phyloP scores from a whole-genome alignment of 352 stramenopile genomes.

The Phytophthora tentaculata region DNA sequence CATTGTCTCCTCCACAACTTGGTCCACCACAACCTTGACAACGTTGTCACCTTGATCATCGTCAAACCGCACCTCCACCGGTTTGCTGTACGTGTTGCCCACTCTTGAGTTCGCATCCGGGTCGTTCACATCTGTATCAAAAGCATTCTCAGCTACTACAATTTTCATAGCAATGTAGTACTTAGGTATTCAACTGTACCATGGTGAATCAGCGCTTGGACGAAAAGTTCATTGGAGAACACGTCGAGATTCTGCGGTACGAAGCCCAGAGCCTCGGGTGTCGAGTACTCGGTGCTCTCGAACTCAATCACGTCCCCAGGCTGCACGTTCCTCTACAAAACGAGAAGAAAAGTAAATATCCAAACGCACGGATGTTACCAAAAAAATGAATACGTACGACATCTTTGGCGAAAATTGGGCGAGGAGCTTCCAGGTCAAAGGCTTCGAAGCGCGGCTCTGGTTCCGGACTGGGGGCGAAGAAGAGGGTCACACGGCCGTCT shows the following conservation, averaged over 20 bases:
- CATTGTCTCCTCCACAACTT: constrained; percentile 51
- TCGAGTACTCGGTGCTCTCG: constrained; percentile 65
- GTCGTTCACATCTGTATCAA: constrained; percentile 58
- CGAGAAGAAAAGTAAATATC: constrained; percentile 10
- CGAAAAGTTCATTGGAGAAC: constrained; percentile 55
- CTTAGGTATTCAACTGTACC: constrained; percentile 34
- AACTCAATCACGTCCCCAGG: constrained; percentile 69
- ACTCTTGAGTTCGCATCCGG: constrained; percentile 68
- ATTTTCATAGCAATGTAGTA: no score
- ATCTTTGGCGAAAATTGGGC: constrained; percentile 73
- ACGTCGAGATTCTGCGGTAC: constrained; percentile 57
- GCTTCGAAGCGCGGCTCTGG: constrained; percentile 62
- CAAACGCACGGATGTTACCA: no score
- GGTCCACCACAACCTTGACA: constrained; percentile 60
- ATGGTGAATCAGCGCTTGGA: constrained; percentile 71
- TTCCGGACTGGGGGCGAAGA: constrained; percentile 50
- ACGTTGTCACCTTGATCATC: constrained; percentile 32
- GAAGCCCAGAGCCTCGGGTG: constrained; percentile 63
- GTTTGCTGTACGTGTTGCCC: constrained; percentile 70
- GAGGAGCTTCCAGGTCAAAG: constrained; percentile 63
- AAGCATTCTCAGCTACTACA: no score
- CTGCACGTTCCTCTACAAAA: constrained; percentile 48
- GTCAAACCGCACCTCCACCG: constrained; percentile 47
- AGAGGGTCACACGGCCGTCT: constrained; percentile 64
- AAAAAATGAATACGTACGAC: constrained; percentile 41